Evolutionary conservation across 495 filamentous ascomycete genomes (phyloP).

Genomic region (Podospora pseudocomata): DNA sequence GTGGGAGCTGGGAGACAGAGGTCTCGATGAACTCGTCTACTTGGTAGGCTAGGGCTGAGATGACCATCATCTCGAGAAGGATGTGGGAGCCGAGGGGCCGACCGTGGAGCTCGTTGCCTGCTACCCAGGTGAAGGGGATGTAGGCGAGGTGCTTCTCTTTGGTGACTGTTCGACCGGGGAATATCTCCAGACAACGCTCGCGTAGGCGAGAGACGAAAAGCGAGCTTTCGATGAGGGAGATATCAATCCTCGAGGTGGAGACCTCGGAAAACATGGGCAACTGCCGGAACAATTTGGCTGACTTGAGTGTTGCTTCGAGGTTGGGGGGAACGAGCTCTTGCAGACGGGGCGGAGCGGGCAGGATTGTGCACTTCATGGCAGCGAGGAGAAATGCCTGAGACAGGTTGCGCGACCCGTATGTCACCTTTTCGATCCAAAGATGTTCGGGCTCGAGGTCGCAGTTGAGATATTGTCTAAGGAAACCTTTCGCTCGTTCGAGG

Average conservation of each 20-base stretch:
- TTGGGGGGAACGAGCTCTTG: too few relatives aligned
- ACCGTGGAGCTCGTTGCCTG: background rate
- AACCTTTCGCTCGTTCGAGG: background rate
- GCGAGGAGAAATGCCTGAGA: background rate
- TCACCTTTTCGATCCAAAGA: background rate
- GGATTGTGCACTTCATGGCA: background rate
- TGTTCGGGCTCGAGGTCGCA: background rate
- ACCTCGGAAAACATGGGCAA: background rate
- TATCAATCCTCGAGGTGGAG: background rate
- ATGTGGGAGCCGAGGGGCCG: background rate
- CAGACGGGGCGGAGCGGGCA: too few relatives aligned
- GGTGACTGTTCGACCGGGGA: background rate
- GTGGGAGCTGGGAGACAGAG: background rate
- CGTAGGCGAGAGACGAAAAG: too few relatives aligned
- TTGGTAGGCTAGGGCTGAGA: background rate
- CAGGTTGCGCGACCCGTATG: background rate
- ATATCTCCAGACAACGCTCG: too few relatives aligned
- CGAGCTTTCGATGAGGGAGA: background rate
- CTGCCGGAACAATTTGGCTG: background rate
- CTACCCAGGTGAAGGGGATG: background rate
- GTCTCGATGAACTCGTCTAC: background rate
- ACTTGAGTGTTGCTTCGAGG: too few relatives aligned
- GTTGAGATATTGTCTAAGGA: background rate
- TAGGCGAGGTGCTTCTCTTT: background rate
- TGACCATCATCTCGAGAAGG: background rate